phyloP scores from a whole-genome alignment of 768 basidiomycete genomes.

The Leccinum ochraceum region DNA sequence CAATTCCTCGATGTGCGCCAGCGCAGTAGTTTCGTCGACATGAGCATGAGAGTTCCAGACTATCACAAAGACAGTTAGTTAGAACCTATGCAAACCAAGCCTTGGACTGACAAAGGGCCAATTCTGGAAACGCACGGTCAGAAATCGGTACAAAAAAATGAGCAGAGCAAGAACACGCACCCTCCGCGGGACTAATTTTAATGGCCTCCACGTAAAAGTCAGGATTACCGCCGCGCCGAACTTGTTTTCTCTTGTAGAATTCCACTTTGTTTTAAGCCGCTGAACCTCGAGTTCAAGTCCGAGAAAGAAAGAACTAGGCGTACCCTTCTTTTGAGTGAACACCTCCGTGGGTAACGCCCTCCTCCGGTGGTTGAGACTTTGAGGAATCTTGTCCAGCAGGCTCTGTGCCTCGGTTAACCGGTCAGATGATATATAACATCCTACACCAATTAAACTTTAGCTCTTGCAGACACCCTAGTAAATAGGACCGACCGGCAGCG shows the following conservation, averaged over 20 bases:
- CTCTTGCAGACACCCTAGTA: neutral
- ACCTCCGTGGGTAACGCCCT: conserved; percentile 75
- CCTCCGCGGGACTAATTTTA: conserved; percentile 70
- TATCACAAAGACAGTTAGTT: conserved; percentile 28
- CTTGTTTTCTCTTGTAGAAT: conserved; percentile 74
- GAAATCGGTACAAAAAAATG: neutral
- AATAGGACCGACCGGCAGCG: conserved; percentile 55
- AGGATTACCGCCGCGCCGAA: conserved; percentile 52
- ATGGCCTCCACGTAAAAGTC: conserved; percentile 53
- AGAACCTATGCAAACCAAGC: neutral
- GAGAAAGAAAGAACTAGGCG: conserved; percentile 27
- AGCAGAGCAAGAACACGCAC: conserved; percentile 35
- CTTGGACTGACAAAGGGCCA: conserved; percentile 63
- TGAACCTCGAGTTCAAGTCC: neutral
- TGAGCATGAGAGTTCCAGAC: conserved; percentile 83
- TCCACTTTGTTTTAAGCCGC: conserved; percentile 46
- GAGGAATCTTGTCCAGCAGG: conserved; percentile 63
- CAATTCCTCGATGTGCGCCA: conserved; percentile 60
- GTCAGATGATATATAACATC: conserved; percentile 62
- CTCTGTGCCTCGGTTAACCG: conserved; percentile 59
- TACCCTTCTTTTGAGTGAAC: conserved; percentile 76
- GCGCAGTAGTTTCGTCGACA: conserved; percentile 51
- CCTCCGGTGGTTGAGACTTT: conserved; percentile 58
- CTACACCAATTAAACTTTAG: conserved; percentile 29
- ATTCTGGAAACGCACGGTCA: conserved; percentile 43